Percentiles rank a stretch among this genome's conserved stretches.
phyloP scores from a whole-genome alignment of 2,329 filamentous ascomycete genomes.

The Fonsecaea monophora region DNA sequence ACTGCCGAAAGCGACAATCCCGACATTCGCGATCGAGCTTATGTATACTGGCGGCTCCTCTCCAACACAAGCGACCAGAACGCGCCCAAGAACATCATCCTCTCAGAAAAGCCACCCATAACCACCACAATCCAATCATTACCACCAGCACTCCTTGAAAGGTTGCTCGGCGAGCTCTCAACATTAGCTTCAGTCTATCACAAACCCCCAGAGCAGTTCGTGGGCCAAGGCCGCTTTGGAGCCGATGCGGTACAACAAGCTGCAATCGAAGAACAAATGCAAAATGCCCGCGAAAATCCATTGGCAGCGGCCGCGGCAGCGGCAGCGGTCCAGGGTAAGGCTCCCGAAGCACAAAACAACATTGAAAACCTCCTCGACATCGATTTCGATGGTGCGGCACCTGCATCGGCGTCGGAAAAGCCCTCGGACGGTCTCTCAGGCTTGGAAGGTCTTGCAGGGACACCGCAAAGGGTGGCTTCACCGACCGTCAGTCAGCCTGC shows the following conservation, averaged over 20 bases:
- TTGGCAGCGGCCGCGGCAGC: slow-evolving; percentile 84
- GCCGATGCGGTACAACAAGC: slow-evolving; percentile 93
- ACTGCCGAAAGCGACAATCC: slow-evolving; percentile 97
- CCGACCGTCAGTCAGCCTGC: slow-evolving; percentile 49
- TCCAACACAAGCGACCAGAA: slow-evolving; percentile 81
- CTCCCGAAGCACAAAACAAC: slow-evolving; percentile 69
- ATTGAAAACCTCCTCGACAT: slow-evolving; percentile 95
- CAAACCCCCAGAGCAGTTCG: slow-evolving; percentile 97
- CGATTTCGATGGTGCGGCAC: slow-evolving; percentile 91
- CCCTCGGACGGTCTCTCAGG: slow-evolving; percentile 70
- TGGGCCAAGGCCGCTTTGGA: slow-evolving; percentile 91
- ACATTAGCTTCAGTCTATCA: slow-evolving; percentile 97
- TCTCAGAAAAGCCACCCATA: slow-evolving; percentile 94
- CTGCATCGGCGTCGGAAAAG: slow-evolving; percentile 79
- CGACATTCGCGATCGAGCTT: slow-evolving; percentile 94
- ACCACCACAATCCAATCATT: slow-evolving; percentile 91
- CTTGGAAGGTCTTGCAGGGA: slow-evolving; percentile 62
- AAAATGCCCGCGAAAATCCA: slow-evolving; percentile 91
- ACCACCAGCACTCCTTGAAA: slow-evolving; percentile 81
- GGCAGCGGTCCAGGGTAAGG: slow-evolving; percentile 64
- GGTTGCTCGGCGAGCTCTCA: slow-evolving; percentile 88
- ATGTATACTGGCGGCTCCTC: slow-evolving; percentile 96
- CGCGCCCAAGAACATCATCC: slow-evolving; percentile 88
- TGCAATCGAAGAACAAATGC: slow-evolving; percentile 92
- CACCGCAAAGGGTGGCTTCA: slow-evolving; percentile 58